Evolutionary conservation across 1,284 basidiomycete genomes (phyloP).

Genomic region (Tilletia caries): DNA sequence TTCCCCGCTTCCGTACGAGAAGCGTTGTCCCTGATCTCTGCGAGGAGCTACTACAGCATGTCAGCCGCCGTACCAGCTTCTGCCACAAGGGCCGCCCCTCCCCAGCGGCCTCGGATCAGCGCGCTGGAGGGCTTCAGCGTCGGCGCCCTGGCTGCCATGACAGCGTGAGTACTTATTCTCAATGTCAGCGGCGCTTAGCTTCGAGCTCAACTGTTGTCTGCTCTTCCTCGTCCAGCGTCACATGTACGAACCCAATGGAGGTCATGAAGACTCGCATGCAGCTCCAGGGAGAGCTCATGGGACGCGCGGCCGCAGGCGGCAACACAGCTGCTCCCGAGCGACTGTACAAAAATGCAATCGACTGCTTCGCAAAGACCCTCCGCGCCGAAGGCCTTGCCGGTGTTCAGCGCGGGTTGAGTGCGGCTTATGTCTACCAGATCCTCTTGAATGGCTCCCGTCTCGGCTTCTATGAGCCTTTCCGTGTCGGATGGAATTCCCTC

Average conservation of each 20-base stretch:
- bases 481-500: slow-evolving; percentile 67
- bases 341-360: slow-evolving; percentile 80
- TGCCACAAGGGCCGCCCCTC: too few species aligned
- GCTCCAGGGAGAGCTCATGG: slow-evolving; percentile 45
- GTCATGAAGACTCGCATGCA: slow-evolving; percentile 51
- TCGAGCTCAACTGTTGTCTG: background rate
- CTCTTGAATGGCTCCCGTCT: slow-evolving; percentile 90
- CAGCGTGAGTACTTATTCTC: slow-evolving; percentile 20
- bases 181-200: background rate
- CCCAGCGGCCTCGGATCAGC: slow-evolving; percentile 21
- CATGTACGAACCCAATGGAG: slow-evolving; percentile 47
- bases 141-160: slow-evolving; percentile 44
- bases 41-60: background rate
- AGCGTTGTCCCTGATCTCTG: too few species aligned
- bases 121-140: slow-evolving; percentile 35
- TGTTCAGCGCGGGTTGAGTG: slow-evolving; percentile 80
- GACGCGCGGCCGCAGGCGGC: slow-evolving; percentile 15
- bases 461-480: slow-evolving; percentile 92
- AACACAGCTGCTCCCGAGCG: slow-evolving; percentile 14
- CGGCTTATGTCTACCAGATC: slow-evolving; percentile 69
- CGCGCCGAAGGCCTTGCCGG: slow-evolving; percentile 84
- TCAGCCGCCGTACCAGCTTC: background rate
- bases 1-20: too few species aligned
- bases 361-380: slow-evolving; percentile 86
- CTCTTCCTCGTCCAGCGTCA: slow-evolving; percentile 15